Percentiles rank a stretch among this genome's conserved stretches.
phyloP scores from a whole-genome alignment of 1,284 basidiomycete species.

The Earliella scabrosa region DNA sequence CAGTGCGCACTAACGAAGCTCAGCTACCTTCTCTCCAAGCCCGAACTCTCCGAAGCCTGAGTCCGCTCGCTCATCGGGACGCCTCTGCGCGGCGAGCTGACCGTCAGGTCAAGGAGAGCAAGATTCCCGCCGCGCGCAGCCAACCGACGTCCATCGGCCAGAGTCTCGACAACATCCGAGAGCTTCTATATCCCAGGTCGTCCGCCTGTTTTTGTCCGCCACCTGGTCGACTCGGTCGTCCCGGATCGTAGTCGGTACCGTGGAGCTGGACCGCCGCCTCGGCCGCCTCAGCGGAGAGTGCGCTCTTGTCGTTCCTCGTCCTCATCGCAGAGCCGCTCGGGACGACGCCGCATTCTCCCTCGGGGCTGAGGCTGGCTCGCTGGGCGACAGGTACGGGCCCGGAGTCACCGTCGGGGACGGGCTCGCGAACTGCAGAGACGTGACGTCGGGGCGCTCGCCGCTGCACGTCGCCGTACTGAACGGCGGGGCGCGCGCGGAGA shows the following conservation, averaged over 20 bases:
- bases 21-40: constrained; percentile 86
- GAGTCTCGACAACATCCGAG: constrained; percentile 64
- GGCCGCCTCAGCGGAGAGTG: constrained; percentile 65
- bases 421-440: constrained; percentile 71
- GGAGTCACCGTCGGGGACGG: constrained; percentile 55
- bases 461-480: constrained; percentile 83
- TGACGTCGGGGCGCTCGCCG: constrained; percentile 73
- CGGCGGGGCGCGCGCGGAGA: constrained; percentile 60
- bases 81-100: constrained; percentile 89
- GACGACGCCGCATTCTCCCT: constrained; percentile 70
- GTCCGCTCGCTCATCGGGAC: constrained; percentile 79
- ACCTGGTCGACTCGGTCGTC: constrained; percentile 42
- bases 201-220: constrained; percentile 58
- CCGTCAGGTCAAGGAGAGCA: constrained; percentile 47
- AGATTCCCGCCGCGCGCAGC: constrained; percentile 41
- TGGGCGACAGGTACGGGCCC: constrained; percentile 14
- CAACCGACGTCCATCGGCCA: constrained; percentile 47
- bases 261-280: constrained; percentile 82
- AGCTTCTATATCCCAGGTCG: constrained; percentile 68
- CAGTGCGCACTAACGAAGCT: constrained; percentile 90
- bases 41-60: constrained; percentile 68
- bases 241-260: constrained; percentile 56
- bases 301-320: constrained; percentile 74
- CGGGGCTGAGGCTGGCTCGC: constrained; percentile 33
- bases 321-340: constrained; percentile 75